Base-by-base conservation (phyloP, 306 rosid genomes). In the Sophora flavescens region DNA sequence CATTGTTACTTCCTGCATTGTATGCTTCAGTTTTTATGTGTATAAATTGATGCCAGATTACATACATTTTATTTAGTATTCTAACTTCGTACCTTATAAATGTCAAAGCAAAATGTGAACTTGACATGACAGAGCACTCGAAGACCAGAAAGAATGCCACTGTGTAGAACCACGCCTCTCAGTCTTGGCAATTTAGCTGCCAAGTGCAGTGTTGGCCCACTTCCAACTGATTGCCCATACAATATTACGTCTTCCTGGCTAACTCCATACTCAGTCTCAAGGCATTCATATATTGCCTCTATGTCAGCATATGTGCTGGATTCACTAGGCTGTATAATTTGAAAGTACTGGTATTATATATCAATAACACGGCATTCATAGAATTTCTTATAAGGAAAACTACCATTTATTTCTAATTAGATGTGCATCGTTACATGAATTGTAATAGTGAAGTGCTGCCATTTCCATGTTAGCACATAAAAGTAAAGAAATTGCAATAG, bases 141-240 rank as follows among this genome's bases (percentile, higher is more conserved):
- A 68, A 96, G 93, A 39, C 99, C 96, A 6, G 98, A 93, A 80
- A 96, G 99, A 81, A 96, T 96, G 59, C 96, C 99, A 16, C 99
- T 92, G 66, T 96, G 98, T 56, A 96, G 83, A 84, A 96, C 99
- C 15, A 96, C 89, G 4, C 99, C 99, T 77, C 97, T 86, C 74
- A 96, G 85, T 81, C 99, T 84, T 1, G 99, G 98, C 87, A 96
- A 80, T 52, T 93, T 96, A 64, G 99, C 78, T 13, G 99, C 99
- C 93, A 96, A 88, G 76, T 96, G 99, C 76, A 93, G 79, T 18
- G 99, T 96, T 12, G 99, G 98, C 53, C 98, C 99, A 63, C 98
- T 96, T 78, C 99, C 99, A 70, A 96, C 97, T 6, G 99, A 96
- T 76, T 93, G 99, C 48, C 99, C 99, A 36, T 96, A 96, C 82